A percentile compares a stretch with the other conserved stretches of the same genome.
These are phyloP conservation scores for Kwoniella sp. DNA, from an alignment of 768 basidiomycete genomes.

Conservation along the genomic window DNA sequence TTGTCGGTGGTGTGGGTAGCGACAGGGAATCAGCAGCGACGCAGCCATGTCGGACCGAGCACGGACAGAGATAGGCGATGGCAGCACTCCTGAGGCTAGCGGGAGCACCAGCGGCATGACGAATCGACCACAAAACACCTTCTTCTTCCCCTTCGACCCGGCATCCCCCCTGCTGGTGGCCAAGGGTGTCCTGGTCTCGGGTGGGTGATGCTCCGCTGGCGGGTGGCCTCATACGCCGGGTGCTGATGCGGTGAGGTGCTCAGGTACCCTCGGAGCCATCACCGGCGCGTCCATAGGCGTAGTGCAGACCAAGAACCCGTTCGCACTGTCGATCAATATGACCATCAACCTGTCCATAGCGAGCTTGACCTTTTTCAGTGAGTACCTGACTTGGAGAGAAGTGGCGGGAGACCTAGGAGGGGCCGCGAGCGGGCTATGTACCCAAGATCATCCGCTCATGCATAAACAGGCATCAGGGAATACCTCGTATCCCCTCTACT, in stretches of 20 bases:
- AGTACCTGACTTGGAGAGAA: constrained; percentile 49
- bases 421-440: not conserved
- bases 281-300: constrained; percentile 55
- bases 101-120: too few relatives aligned
- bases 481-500: constrained; percentile 66
- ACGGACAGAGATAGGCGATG: too few relatives aligned
- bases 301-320: constrained; percentile 56
- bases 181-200: constrained; percentile 25
- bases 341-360: constrained; percentile 69
- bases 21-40: too few relatives aligned
- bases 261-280: constrained; percentile 61
- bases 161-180: constrained; percentile 38
- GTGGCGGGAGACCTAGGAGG: not conserved
- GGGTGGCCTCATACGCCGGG: too few relatives aligned
- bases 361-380: constrained; percentile 74
- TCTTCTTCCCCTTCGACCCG: constrained; percentile 29
- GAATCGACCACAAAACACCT: not conserved
- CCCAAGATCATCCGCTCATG: not conserved
- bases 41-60: too few relatives aligned
- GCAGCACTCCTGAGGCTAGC: too few relatives aligned
- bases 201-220: constrained; percentile 15
- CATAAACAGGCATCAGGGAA: constrained; percentile 64
- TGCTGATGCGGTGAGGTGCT: not conserved
- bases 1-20: too few relatives aligned
- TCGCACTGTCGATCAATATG: constrained; percentile 58